Conservation (phyloP, 305 asterid genomes). For the Andrographis paniculata region DNA sequence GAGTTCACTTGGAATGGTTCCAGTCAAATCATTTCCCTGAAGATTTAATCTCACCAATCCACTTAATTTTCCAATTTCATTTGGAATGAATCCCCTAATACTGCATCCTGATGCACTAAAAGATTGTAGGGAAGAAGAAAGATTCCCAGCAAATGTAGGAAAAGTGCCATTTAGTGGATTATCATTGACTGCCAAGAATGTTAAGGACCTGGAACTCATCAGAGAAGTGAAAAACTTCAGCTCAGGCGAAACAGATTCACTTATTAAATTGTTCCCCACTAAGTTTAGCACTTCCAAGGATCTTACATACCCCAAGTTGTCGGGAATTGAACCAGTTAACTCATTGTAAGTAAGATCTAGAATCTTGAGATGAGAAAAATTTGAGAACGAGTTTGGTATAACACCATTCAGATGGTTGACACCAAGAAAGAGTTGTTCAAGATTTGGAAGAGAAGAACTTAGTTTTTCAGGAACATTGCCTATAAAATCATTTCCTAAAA, state of each 20-base stretch:
- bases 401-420: conserved; percentile 15
- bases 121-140: background rate
- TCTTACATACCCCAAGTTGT: conserved; percentile 19
- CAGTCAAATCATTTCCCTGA: background rate
- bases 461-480: conserved; percentile 17
- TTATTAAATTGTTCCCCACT: conserved; percentile 8
- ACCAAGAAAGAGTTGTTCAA: conserved; percentile 12
- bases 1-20: background rate
- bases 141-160: background rate
- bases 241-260: conserved; percentile 8
- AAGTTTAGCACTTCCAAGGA: conserved; percentile 7
- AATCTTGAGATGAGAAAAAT: conserved; percentile 12
- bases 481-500: background rate
- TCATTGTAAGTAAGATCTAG: background rate
- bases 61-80: conserved; percentile 7
- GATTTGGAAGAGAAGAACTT: conserved; percentile 9
- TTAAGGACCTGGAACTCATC: background rate
- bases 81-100: conserved; percentile 1
- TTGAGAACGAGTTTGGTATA: conserved; percentile 21
- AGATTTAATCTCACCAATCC: background rate
- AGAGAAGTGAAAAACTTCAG: conserved; percentile 17
- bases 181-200: background rate
- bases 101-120: background rate
- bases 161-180: conserved; percentile 3
- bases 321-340: conserved; percentile 22